Percentiles rank a stretch among this genome's conserved stretches.
Evolutionary conservation across 1,139 yeast genomes (phyloP).

Genomic region (Pichia sorboxylosa): DNA sequence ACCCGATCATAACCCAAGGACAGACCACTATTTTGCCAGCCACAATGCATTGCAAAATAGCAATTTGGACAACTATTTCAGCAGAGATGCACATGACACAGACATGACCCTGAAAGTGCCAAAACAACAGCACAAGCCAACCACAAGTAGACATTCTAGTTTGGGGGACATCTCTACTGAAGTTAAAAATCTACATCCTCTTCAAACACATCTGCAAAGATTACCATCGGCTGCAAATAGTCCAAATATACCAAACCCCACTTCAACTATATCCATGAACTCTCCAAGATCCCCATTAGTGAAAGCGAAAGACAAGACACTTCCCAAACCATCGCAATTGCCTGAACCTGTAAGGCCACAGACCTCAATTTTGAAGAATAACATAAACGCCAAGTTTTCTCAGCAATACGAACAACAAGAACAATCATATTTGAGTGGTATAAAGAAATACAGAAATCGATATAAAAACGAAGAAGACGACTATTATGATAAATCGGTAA

Average conservation of each 20-base stretch:
- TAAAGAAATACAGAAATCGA: slow-evolving; percentile 20
- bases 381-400: slow-evolving; percentile 23
- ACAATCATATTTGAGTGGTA: slow-evolving; percentile 33
- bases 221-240: too few species aligned
- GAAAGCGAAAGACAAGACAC: slow-evolving; percentile 4
- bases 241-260: too few species aligned
- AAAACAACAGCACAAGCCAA: not conserved
- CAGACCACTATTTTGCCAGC: too few species aligned
- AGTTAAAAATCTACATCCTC: slow-evolving; percentile 3
- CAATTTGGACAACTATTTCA: not conserved
- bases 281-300: slow-evolving; percentile 8
- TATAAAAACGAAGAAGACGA: slow-evolving; percentile 29
- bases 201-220: slow-evolving; percentile 7
- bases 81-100: too few species aligned
- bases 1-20: too few species aligned
- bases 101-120: not conserved
- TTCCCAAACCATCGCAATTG: slow-evolving; percentile 6
- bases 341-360: slow-evolving; percentile 19
- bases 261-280: too few species aligned
- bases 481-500: slow-evolving; percentile 36
- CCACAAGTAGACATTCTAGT: too few species aligned
- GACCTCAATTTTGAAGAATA: slow-evolving; percentile 20
- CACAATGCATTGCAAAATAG: too few species aligned
- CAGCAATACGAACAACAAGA: slow-evolving; percentile 45
- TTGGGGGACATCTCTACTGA: too few species aligned